A percentile compares a stretch with the other conserved stretches of the same genome.
These are phyloP conservation scores for Papilionanthe hybrid DNA, from an alignment of 116 monocot genomes.

Conservation along the genomic window DNA sequence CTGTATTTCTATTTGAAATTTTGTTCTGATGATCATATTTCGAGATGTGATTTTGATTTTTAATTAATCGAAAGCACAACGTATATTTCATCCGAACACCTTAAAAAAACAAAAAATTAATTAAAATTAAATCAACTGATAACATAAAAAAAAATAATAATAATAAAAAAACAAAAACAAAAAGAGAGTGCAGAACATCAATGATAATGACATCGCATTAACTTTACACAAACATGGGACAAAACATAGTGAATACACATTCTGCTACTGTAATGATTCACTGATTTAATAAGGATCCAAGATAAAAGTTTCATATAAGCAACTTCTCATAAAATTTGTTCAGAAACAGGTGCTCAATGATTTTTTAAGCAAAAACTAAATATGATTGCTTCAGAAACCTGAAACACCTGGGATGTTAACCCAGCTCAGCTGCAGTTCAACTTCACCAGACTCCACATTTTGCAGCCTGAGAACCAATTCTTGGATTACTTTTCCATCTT, in stretches of 20 bases:
- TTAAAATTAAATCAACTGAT: background rate
- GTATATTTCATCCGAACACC: no score
- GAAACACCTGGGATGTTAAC: slow-evolving; percentile 17
- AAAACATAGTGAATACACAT: background rate
- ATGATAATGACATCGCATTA: background rate
- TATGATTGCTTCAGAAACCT: slow-evolving; percentile 8
- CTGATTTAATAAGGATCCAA: background rate
- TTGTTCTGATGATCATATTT: no score
- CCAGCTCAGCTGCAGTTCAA: slow-evolving; percentile 62
- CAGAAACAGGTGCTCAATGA: background rate
- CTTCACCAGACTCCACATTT: slow-evolving; percentile 66
- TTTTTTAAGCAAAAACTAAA: background rate
- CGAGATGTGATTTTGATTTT: no score
- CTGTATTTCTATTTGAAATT: no score
- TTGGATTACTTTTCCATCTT: slow-evolving; percentile 47
- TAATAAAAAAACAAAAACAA: background rate
- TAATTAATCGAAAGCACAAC: no score
- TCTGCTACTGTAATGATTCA: background rate
- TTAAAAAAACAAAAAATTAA: background rate
- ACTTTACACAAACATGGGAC: background rate
- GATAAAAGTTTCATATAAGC: background rate
- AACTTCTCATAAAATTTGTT: background rate
- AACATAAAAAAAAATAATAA: background rate
- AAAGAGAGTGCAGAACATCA: background rate
- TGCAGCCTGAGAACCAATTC: slow-evolving; percentile 48